Percentiles rank a stretch among this genome's conserved stretches.
Evolutionary conservation across 306 rosid genomes (phyloP).

Genomic region (Nissolia schottii): DNA sequence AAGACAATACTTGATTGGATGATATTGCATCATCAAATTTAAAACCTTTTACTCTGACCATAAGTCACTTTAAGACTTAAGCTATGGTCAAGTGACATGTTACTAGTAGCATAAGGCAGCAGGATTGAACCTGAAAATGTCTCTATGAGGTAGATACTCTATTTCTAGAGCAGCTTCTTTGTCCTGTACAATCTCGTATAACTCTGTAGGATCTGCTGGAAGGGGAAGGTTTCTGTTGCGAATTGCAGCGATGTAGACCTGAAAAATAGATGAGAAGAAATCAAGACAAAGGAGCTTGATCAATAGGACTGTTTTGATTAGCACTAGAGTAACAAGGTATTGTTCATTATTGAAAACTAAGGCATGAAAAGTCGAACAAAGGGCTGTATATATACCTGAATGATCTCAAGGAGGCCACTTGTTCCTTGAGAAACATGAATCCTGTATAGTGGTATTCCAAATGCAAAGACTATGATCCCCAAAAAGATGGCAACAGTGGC

Average conservation of each 20-base stretch:
- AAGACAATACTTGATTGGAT: too few species aligned
- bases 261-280: not conserved
- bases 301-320: too few species aligned
- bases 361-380: not conserved
- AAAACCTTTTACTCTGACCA: not conserved
- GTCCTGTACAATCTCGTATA: conserved; percentile 59
- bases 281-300: not conserved
- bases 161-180: conserved; percentile 51
- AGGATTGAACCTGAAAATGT: conserved; percentile 48
- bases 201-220: conserved; percentile 48
- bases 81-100: not conserved
- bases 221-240: conserved; percentile 70
- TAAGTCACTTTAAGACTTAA: not conserved
- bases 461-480: conserved; percentile 35
- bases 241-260: conserved; percentile 81
- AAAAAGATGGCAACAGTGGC: conserved; percentile 49
- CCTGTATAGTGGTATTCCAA: conserved; percentile 69
- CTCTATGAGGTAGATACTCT: conserved; percentile 66
- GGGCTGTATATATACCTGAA: conserved; percentile 39
- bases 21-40: too few species aligned
- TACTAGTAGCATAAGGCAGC: not conserved
- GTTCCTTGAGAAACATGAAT: conserved; percentile 46
- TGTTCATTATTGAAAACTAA: not conserved
- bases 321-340: not conserved
- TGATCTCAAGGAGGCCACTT: conserved; percentile 47